Percentiles rank a stretch among this genome's conserved stretches.
These are phyloP conservation scores for Eucalyptus pauciflora DNA, from an alignment of 345 rosid species.

Conservation along the genomic window DNA sequence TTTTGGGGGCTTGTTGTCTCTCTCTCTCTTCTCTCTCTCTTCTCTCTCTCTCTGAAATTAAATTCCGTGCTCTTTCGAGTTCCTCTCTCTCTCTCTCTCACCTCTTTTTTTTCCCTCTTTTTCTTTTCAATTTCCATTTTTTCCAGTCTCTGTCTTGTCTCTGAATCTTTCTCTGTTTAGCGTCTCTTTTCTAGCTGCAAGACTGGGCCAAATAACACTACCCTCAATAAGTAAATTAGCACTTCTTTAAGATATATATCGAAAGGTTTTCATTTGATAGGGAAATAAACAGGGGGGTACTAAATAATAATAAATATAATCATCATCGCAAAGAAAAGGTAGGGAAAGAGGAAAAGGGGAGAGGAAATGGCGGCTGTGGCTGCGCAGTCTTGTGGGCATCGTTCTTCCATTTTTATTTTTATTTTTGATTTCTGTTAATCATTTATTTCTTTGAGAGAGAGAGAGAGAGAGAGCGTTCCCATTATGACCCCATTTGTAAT, in stretches of 20 bases:
- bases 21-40: not conserved
- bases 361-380: slow-evolving; percentile 68
- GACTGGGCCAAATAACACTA: not conserved
- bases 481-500: slow-evolving; percentile 35
- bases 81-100: not conserved
- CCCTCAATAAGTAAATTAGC: not conserved
- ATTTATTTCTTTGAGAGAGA: not conserved
- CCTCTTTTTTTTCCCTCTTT: not conserved
- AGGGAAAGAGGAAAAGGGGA: not conserved
- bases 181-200: not conserved
- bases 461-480: not conserved
- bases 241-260: not conserved
- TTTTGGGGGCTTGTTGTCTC: not conserved
- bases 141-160: not conserved
- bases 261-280: not conserved
- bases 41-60: not conserved
- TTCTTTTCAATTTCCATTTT: not conserved
- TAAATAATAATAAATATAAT: not conserved
- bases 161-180: not conserved
- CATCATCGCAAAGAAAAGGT: not conserved
- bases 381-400: slow-evolving; percentile 31
- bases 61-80: not conserved
- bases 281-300: not conserved
- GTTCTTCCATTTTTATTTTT: not conserved
- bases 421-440: not conserved